phyloP scores from a whole-genome alignment of 2,329 filamentous ascomycete genomes.

The Chaetomium olivaceum region DNA sequence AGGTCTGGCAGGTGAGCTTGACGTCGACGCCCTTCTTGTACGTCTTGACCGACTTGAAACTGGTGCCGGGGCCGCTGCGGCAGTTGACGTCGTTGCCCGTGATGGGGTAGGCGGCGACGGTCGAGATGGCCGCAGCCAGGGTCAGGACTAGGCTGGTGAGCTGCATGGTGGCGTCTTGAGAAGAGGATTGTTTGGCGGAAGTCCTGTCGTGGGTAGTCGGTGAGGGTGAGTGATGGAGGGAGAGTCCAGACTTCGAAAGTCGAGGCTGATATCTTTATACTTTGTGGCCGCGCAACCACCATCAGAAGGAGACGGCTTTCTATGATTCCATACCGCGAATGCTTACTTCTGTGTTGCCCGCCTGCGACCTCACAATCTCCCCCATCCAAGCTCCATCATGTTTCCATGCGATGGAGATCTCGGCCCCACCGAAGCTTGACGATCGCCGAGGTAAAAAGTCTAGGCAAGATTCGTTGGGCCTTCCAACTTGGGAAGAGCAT shows the following conservation, averaged over 20 bases:
- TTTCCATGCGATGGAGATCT: neutral
- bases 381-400: neutral
- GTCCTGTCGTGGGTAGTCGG: neutral
- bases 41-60: slow-evolving; percentile 15
- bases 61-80: slow-evolving; percentile 21
- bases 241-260: neutral
- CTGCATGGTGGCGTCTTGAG: slow-evolving; percentile 17
- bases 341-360: neutral
- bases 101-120: slow-evolving; percentile 21
- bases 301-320: neutral
- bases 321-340: neutral
- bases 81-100: slow-evolving; percentile 23
- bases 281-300: neutral
- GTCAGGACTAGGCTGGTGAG: slow-evolving; percentile 10
- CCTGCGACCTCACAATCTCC: neutral
- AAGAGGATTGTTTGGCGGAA: neutral
- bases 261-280: neutral
- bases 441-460: neutral
- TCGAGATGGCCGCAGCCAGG: slow-evolving; percentile 16
- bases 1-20: slow-evolving; percentile 15
- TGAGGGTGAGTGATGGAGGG: neutral
- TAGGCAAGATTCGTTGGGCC: neutral
- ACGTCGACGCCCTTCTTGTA: slow-evolving; percentile 15
- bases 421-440: neutral
- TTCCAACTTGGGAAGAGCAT: neutral